These are phyloP conservation scores for Glycine soja DNA, from an alignment of 306 rosid species.

Conservation along the genomic window DNA sequence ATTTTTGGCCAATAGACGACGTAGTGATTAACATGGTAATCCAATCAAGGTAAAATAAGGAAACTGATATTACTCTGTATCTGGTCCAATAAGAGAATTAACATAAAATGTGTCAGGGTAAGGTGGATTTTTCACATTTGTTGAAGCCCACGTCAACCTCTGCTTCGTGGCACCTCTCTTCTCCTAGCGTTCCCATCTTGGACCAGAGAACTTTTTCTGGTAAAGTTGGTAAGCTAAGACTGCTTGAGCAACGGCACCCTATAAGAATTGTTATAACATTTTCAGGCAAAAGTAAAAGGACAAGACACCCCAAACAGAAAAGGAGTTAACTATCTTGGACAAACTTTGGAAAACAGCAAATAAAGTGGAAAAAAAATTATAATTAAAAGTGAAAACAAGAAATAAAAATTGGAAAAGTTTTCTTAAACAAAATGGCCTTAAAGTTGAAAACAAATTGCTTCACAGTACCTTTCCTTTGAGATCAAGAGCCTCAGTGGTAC, in stretches of 20 bases:
- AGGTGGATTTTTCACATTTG: constrained; percentile 49
- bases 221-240: constrained; percentile 62
- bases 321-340: not conserved
- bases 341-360: not conserved
- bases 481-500: constrained; percentile 81
- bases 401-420: no score
- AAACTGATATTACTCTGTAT: constrained; percentile 58
- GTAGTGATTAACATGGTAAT: no score
- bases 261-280: constrained; percentile 9
- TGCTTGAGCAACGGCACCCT: constrained; percentile 61
- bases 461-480: constrained; percentile 78
- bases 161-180: constrained; percentile 91
- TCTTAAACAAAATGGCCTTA: not conserved
- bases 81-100: constrained; percentile 60
- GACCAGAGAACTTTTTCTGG: constrained; percentile 85
- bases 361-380: not conserved
- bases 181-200: constrained; percentile 82
- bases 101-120: constrained; percentile 53
- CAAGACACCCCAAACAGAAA: not conserved
- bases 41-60: no score
- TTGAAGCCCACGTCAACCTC: constrained; percentile 58
- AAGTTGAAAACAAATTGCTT: not conserved
- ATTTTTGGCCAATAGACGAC: no score
- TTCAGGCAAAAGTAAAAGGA: constrained; percentile 25
- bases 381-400: not conserved